Conservation (phyloP, 1,139 yeast species). For the Kazachstania sp. region DNA sequence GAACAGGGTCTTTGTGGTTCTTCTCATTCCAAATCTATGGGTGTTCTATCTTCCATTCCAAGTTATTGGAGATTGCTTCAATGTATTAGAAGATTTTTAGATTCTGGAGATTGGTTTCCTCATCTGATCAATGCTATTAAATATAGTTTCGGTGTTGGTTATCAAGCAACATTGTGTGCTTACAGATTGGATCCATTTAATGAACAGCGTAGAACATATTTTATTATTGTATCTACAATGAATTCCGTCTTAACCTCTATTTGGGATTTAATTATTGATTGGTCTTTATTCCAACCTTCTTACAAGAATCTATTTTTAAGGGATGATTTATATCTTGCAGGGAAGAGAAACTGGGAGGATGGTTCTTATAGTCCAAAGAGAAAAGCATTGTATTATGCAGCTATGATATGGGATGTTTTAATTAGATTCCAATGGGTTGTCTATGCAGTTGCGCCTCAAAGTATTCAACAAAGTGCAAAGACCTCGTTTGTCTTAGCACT, state of each 20-base stretch:
- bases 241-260: constrained; percentile 62
- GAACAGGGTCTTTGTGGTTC: constrained; percentile 61
- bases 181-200: constrained; percentile 47
- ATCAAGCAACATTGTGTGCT: constrained; percentile 67
- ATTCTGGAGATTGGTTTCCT: constrained; percentile 94
- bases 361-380: constrained; percentile 39
- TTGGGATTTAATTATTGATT: constrained; percentile 95
- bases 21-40: constrained; percentile 64
- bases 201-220: constrained; percentile 41
- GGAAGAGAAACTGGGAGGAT: constrained; percentile 29
- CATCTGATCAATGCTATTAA: constrained; percentile 88
- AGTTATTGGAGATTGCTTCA: constrained; percentile 86
- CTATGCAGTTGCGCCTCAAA: constrained; percentile 57
- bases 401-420: constrained; percentile 63
- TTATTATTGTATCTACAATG: constrained; percentile 63
- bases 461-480: constrained; percentile 84
- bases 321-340: constrained; percentile 47
- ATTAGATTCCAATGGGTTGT: constrained; percentile 88
- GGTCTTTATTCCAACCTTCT: constrained; percentile 71
- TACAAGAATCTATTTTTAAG: constrained; percentile 56
- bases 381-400: constrained; percentile 53
- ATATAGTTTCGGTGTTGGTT: constrained; percentile 56
- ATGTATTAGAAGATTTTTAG: constrained; percentile 83
- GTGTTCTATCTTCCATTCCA: constrained; percentile 77
- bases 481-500: constrained; percentile 77